These are phyloP conservation scores for Colletotrichum musae DNA, from an alignment of 2,329 filamentous ascomycete genomes.

Conservation along the genomic window DNA sequence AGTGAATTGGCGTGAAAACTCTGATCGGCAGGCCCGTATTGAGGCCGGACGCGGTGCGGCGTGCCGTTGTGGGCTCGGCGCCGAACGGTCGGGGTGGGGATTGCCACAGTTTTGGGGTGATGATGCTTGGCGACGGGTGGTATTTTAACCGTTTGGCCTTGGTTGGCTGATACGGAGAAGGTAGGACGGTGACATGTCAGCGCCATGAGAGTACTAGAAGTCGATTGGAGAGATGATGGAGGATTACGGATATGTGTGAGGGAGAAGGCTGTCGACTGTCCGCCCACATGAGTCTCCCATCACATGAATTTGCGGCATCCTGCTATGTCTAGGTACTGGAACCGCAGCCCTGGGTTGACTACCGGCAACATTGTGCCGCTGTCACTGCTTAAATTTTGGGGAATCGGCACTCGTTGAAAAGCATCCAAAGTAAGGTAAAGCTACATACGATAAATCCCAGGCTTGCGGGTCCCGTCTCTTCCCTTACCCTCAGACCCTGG, in stretches of 20 bases:
- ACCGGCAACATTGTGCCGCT: background rate
- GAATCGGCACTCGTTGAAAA: constrained; percentile 8
- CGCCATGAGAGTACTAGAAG: no score
- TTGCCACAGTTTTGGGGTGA: background rate
- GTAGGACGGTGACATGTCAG: no score
- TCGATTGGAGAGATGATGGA: no score
- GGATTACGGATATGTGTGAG: background rate
- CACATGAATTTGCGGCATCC: constrained; percentile 8
- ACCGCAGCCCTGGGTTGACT: no score
- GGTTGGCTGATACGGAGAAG: no score
- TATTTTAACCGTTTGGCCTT: no score
- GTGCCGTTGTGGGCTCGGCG: constrained; percentile 18
- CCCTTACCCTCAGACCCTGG: no score
- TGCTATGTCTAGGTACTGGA: no score
- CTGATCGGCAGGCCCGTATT: constrained; percentile 8
- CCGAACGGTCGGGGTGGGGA: constrained; percentile 16
- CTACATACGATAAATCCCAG: no score
- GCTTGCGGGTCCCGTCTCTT: no score
- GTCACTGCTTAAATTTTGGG: constrained; percentile 28
- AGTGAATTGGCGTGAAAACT: background rate
- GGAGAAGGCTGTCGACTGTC: background rate
- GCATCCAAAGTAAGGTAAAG: constrained; percentile 10
- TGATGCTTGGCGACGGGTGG: background rate
- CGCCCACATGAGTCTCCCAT: constrained; percentile 6
- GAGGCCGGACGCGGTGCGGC: constrained; percentile 15